Evolutionary conservation across 768 basidiomycete genomes (phyloP), one percentile per base, ranked within the genome.

Genomic region (Pholiota conissans): DNA sequence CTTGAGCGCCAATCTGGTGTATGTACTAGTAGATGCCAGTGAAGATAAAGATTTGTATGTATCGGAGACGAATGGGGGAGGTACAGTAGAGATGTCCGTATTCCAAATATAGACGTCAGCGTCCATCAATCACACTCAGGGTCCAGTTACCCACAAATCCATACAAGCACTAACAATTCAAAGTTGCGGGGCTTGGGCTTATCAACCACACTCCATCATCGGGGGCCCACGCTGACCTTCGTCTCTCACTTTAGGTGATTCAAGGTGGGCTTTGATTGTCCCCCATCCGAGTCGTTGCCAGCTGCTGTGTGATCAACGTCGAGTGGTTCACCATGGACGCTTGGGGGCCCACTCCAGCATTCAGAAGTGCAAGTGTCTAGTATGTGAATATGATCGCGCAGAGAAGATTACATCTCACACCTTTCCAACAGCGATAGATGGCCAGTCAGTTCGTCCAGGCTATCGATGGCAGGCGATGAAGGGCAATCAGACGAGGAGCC

Each of bases 1-100:
- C 55, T n/a, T 78, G 57, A 68, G 46, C 14, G 7, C 29, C 48
- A 45, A 22, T 45, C 24, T 22, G 18, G 18, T 24, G 24, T 22
- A 45, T 13, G 7, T 7, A 45, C 22, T 13, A 32, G 13, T 6
- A 32, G 30, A 6, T 32, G 30, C n/a, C n/a, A n/a, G n/a, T n/a
- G n/a, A n/a, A n/a, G n/a, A n/a, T n/a, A n/a, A n/a, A n/a, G n/a
- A n/a, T n/a, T n/a, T n/a, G n/a, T n/a, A n/a, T n/a, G n/a, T n/a
- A n/a, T n/a, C n/a, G n/a, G n/a, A n/a, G n/a, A n/a, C n/a, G n/a
- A n/a, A n/a, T n/a, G n/a, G n/a, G n/a, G n/a, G n/a, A n/a, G n/a
- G n/a, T n/a, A n/a, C n/a, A n/a, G n/a, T n/a, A n/a, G n/a, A n/a
- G n/a, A 45, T 26, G 42, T 18, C 40, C 18, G 18, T 20, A 22